phyloP scores from a whole-genome alignment of 2,329 filamentous ascomycete species.

The Trichothecium roseum region DNA sequence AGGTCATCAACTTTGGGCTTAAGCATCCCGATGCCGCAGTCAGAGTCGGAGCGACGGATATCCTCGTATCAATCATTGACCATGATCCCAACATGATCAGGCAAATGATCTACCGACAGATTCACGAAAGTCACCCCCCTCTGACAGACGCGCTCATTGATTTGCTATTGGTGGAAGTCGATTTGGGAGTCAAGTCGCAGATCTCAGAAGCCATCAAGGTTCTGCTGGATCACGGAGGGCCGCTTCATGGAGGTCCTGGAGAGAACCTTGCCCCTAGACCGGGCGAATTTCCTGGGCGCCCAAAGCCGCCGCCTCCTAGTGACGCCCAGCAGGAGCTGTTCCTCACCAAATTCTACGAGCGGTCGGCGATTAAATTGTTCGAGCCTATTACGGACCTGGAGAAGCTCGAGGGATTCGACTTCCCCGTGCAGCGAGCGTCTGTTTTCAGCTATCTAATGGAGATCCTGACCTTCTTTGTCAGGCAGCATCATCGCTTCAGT shows the following conservation, averaged over 20 bases:
- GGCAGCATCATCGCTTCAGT: conserved; percentile 76
- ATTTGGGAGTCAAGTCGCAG: conserved; percentile 90
- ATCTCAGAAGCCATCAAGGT: conserved; percentile 94
- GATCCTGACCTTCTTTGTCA: conserved; percentile 86
- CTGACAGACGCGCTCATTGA: conserved; percentile 91
- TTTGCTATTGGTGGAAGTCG: conserved; percentile 78
- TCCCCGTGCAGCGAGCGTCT: conserved; percentile 77
- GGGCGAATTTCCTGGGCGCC: conserved; percentile 57
- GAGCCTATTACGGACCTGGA: conserved; percentile 76
- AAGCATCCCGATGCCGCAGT: conserved; percentile 76
- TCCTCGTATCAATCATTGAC: conserved; percentile 87
- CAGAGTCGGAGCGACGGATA: conserved; percentile 85
- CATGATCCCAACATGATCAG: conserved; percentile 93
- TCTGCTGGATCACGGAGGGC: conserved; percentile 62
- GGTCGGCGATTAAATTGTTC: conserved; percentile 76
- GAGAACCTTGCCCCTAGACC: conserved; percentile 51
- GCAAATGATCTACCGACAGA: conserved; percentile 82
- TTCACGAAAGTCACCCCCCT: conserved; percentile 75
- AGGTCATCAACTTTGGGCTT: conserved; percentile 85
- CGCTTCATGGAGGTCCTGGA: conserved; percentile 32
- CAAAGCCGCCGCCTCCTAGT: conserved; percentile 38
- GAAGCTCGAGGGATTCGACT: conserved; percentile 53
- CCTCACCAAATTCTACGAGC: conserved; percentile 80
- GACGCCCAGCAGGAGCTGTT: conserved; percentile 78
- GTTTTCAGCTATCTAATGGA: conserved; percentile 87